Percentiles rank a stretch among this genome's conserved stretches.
Conservation (phyloP, 2,329 filamentous ascomycete species). For the Neofusicoccum parvum region DNA sequence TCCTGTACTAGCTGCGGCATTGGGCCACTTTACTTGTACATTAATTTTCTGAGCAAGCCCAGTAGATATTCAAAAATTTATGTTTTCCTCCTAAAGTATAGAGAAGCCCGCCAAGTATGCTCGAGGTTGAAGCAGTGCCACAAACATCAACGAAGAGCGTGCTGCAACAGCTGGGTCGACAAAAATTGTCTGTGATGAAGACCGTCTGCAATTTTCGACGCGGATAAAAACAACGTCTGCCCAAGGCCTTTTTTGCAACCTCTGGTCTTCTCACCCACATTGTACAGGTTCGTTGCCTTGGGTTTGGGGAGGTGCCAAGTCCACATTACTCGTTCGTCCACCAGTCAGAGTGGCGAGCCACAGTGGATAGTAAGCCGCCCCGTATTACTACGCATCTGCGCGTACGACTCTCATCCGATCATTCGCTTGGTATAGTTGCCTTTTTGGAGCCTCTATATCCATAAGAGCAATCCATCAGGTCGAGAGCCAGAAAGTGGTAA, state of each 20-base stretch:
- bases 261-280: not conserved
- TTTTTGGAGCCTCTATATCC: not conserved
- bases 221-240: too few species aligned
- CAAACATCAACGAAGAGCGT: not conserved
- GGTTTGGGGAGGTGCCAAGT: not conserved
- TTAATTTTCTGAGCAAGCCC: not conserved
- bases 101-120: too few species aligned
- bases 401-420: not conserved
- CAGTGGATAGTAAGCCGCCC: not conserved
- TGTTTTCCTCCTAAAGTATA: not conserved
- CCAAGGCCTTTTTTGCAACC: too few species aligned
- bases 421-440: not conserved
- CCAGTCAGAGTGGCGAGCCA: not conserved
- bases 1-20: not conserved
- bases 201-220: too few species aligned
- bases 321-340: not conserved
- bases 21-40: not conserved
- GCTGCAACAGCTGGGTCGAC: too few species aligned
- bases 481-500: not conserved
- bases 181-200: too few species aligned
- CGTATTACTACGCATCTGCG: not conserved
- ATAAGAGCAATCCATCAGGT: not conserved
- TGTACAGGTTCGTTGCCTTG: not conserved
- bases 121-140: not conserved
- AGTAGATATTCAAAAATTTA: not conserved